A percentile compares a stretch with the other conserved stretches of the same genome.
Conservation (phyloP, 176 grass and related monocot genomes). For the Echinochloa phyllopogon region DNA sequence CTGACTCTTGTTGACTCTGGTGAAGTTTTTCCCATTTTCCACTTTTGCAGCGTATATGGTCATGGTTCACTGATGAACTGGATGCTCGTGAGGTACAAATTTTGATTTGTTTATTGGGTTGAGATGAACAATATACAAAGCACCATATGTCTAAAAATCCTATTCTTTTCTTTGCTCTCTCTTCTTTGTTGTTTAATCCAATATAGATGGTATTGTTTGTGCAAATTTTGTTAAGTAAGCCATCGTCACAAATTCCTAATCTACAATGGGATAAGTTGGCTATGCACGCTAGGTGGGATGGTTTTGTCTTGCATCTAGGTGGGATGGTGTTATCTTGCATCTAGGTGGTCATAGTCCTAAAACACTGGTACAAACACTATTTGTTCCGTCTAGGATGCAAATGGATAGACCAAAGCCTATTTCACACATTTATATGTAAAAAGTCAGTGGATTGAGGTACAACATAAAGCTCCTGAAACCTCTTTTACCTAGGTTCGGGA, state of each 20-base stretch:
- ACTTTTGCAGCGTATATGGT: not conserved
- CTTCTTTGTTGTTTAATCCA: not conserved
- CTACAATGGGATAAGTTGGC: not conserved
- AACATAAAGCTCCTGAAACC: not conserved
- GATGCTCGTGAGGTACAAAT: not conserved
- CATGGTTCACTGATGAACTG: not conserved
- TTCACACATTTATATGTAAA: not conserved
- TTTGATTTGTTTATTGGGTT: not conserved
- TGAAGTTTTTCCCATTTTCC: not conserved
- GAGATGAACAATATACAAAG: too few relatives aligned
- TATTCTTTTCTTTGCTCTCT: not conserved
- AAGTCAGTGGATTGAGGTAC: not conserved
- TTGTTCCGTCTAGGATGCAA: not conserved
- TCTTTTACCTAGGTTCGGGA: not conserved
- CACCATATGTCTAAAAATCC: not conserved
- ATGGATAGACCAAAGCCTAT: not conserved
- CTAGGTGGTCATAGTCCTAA: not conserved
- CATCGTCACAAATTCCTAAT: not conserved
- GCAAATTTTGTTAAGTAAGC: not conserved
- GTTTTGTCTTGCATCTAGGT: not conserved
- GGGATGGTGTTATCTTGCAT: not conserved
- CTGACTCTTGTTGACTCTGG: not conserved
- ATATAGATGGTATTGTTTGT: not conserved
- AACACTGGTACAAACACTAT: not conserved
- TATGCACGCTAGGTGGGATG: not conserved